Percentiles rank a stretch among this genome's conserved stretches.
Evolutionary conservation across 805 yeast species (phyloP).

Genomic region (Kodamaea lidongshanica): DNA sequence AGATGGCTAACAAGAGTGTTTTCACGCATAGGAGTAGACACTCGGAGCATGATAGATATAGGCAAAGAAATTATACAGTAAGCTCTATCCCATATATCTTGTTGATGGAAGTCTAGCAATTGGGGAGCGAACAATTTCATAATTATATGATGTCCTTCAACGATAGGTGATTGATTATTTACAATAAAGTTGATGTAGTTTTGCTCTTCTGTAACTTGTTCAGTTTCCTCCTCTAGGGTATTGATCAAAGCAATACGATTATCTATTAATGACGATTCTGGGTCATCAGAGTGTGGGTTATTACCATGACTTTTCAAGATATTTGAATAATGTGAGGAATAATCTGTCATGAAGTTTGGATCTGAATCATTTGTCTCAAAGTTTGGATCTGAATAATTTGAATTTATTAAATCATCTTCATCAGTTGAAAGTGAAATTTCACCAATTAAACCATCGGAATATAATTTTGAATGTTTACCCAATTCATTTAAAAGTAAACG

Average conservation of each 20-base stretch:
- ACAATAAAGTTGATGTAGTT: constrained; percentile 8
- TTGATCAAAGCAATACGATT: neutral
- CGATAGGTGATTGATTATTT: neutral
- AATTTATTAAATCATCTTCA: constrained; percentile 2
- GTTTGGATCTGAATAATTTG: no score
- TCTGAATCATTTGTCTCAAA: no score
- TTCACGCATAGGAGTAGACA: constrained; percentile 31
- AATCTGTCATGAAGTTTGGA: no score
- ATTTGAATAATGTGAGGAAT: no score
- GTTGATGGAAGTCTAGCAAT: constrained; percentile 10
- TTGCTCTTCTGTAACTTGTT: constrained; percentile 3
- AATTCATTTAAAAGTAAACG: constrained; percentile 28
- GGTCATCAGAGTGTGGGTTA: neutral
- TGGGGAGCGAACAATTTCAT: constrained; percentile 15
- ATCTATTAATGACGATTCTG: neutral
- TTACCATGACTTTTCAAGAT: no score
- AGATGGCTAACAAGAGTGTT: constrained; percentile 7
- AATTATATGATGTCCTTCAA: constrained; percentile 1
- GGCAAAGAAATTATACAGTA: constrained; percentile 17
- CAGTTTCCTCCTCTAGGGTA: constrained; percentile 1
- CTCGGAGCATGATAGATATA: constrained; percentile 19
- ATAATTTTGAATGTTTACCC: constrained; percentile 19
- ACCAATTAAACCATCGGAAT: constrained; percentile 1
- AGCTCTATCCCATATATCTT: constrained; percentile 9
- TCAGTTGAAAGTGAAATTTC: neutral